Evolutionary conservation across 768 basidiomycete species (phyloP), one percentile per base, ranked within the genome.

Genomic region (Sutorius australiensis): DNA sequence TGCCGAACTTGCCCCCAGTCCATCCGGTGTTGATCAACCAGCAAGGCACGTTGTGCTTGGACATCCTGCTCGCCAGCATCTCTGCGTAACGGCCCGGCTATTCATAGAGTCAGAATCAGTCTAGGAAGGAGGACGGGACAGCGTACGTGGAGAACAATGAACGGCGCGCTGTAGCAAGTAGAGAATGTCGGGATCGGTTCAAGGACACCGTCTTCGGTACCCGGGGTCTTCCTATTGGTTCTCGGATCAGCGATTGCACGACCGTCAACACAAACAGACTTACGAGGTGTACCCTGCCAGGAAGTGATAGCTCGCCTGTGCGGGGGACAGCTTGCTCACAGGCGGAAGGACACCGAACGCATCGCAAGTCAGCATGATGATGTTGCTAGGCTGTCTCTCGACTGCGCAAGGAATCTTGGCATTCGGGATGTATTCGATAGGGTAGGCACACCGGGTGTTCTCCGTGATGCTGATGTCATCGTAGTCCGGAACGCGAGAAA

Each of bases 1-100:
- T 75, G 44, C 95, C 95, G 70, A 84, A 99, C 72, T 92, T 92
- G 70, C 95, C 95, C 51, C 91, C 87, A 48, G 91, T 88, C 92
- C 92, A 95, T 56, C 91, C 95, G 3, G 95, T 99, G 86, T 99
- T 98, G 83, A 99, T 89, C 67, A 98, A 80, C 92, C 93, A 99
- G 78, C 95, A 97, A 72, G 93, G 73, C 62, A 94, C 93, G 50
- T 90, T 80, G 76, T 89, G 79, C 72, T 85, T 82, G 52, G 85
- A 73, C 95, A 99, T 98, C 64, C 89, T 84, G 60, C 92, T 87
- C 0, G 95, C 93, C 61, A 99, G 80, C 97, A 99, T 99, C 72
- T 87, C 80, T 38, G 97, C 95, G 72, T 99, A 99, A 57, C 94
- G 88, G 33, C 89, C 83, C 41, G 94, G 94, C 85, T 87, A 60